These are phyloP conservation scores for Stropharia rugosoannulata DNA, from an alignment of 768 basidiomycete species.

Conservation along the genomic window DNA sequence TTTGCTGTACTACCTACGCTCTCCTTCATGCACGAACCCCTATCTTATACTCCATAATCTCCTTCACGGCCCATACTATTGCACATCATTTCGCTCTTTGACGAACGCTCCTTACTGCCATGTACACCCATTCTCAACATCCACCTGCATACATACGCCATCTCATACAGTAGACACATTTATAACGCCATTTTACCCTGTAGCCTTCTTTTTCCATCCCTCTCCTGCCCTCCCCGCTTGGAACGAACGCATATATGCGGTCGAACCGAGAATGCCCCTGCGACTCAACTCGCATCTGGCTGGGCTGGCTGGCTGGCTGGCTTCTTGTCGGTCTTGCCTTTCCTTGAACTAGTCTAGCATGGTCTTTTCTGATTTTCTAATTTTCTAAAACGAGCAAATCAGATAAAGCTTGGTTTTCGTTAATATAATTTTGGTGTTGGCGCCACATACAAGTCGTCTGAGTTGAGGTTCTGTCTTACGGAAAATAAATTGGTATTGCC, in stretches of 20 bases:
- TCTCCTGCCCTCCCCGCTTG: not conserved
- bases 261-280: slow-evolving; percentile 12
- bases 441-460: too few species aligned
- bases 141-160: not conserved
- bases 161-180: not conserved
- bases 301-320: slow-evolving; percentile 23
- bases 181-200: not conserved
- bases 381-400: too few species aligned
- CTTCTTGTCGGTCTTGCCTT: not conserved
- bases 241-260: slow-evolving; percentile 1
- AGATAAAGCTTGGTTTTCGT: too few species aligned
- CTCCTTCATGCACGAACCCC: not conserved
- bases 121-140: not conserved
- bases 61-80: slow-evolving; percentile 1
- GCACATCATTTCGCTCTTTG: not conserved
- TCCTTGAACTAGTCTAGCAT: not conserved
- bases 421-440: too few species aligned
- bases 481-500: too few species aligned
- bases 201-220: not conserved
- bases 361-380: too few species aligned
- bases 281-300: slow-evolving; percentile 36
- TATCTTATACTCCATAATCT: slow-evolving; percentile 1
- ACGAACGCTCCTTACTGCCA: not conserved
- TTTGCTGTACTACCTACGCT: not conserved
- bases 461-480: too few species aligned